A percentile compares a stretch with the other conserved stretches of the same genome.
Conservation (phyloP, 2,329 filamentous ascomycete genomes). For the Colletotrichum salicis region DNA sequence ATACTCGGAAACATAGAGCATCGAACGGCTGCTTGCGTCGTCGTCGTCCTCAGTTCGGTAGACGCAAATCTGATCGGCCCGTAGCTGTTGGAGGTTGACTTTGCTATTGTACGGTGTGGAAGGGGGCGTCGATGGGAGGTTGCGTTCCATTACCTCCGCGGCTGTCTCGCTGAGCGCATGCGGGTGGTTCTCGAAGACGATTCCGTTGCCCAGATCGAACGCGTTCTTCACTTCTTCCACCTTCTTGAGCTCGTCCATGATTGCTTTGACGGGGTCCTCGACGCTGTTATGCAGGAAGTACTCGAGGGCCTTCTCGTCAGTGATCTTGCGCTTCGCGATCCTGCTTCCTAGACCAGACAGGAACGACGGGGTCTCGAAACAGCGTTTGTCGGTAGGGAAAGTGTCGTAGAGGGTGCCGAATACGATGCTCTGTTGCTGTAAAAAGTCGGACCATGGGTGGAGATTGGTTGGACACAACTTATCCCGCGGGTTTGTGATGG, state of each 20-base stretch:
- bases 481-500: conserved; percentile 43
- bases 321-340: conserved; percentile 35
- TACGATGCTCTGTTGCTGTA: conserved; percentile 38
- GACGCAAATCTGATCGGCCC: conserved; percentile 41
- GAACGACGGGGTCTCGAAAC: conserved; percentile 42
- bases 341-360: conserved; percentile 40
- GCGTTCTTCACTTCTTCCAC: conserved; percentile 36
- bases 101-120: neutral
- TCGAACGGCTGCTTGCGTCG: conserved; percentile 25
- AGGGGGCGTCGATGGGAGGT: conserved; percentile 36
- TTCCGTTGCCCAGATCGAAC: conserved; percentile 42
- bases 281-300: conserved; percentile 43
- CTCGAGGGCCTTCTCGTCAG: conserved; percentile 45
- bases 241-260: conserved; percentile 43
- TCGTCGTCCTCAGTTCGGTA: conserved; percentile 26
- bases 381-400: conserved; percentile 37
- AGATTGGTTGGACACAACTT: conserved; percentile 45
- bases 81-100: conserved; percentile 38
- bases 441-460: conserved; percentile 43
- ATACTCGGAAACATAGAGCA: conserved; percentile 53
- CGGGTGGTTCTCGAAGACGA: conserved; percentile 46
- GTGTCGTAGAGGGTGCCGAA: conserved; percentile 39
- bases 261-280: conserved; percentile 43
- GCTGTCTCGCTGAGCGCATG: conserved; percentile 41
- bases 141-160: conserved; percentile 42